These are phyloP conservation scores for Allomyces macrogynus DNA, from an alignment of 192 early-diverging fungal genomes.

Conservation along the genomic window DNA sequence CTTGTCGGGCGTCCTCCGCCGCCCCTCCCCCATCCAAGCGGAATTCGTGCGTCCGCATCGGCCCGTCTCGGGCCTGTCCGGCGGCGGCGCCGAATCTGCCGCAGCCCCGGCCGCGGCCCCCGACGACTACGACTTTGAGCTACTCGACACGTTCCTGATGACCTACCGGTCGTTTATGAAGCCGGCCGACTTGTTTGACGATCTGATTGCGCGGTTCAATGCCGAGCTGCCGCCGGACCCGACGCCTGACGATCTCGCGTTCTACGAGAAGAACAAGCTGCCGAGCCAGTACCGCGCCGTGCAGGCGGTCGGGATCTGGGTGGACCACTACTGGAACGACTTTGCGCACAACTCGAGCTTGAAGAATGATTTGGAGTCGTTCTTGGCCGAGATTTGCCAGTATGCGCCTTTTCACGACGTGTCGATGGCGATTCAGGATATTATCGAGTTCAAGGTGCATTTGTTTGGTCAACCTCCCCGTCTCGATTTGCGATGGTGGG, in stretches of 20 bases:
- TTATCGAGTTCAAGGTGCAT: slow-evolving; percentile 2
- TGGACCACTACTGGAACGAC: slow-evolving; percentile 32
- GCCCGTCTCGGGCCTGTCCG: no score
- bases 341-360: slow-evolving; percentile 24
- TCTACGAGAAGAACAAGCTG: slow-evolving; percentile 19
- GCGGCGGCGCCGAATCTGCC: neutral
- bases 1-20: no score
- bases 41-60: no score
- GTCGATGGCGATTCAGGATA: neutral
- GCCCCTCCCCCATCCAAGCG: no score
- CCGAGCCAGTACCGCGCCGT: slow-evolving; percentile 32
- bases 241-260: slow-evolving; percentile 21
- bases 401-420: slow-evolving; percentile 1
- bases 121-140: slow-evolving; percentile 15
- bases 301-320: slow-evolving; percentile 21
- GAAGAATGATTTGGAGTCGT: slow-evolving; percentile 17
- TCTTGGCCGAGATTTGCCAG: slow-evolving; percentile 14
- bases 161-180: slow-evolving; percentile 29
- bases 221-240: slow-evolving; percentile 17
- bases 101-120: neutral
- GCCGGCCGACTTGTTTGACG: slow-evolving; percentile 25
- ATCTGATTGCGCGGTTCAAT: slow-evolving; percentile 25
- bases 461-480: neutral
- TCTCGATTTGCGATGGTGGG: no score
- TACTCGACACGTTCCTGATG: slow-evolving; percentile 25